Evolutionary conservation across 2,329 filamentous ascomycete genomes (phyloP).

Genomic region (Pezicula radicicola): DNA sequence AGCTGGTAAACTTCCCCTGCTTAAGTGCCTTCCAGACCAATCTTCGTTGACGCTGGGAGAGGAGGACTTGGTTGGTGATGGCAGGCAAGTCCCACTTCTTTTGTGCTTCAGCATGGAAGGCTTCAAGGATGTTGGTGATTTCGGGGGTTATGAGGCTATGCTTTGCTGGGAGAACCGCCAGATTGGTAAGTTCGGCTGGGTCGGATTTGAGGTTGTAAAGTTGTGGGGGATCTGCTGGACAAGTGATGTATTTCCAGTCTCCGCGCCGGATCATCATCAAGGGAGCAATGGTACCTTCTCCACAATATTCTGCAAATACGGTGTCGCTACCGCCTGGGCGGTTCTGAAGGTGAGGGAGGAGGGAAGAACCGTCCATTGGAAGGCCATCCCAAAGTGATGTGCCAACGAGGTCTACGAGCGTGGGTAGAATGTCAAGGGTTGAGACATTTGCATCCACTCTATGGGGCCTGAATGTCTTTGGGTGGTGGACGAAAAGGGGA

Average conservation of each 20-base stretch:
- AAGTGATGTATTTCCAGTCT: conserved; percentile 87
- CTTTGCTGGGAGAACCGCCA: conserved; percentile 34
- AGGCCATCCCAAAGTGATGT: conserved; percentile 65
- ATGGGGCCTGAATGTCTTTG: conserved; percentile 70
- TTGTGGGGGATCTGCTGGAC: conserved; percentile 78
- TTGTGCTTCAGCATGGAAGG: conserved; percentile 71
- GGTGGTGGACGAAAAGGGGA: conserved; percentile 81
- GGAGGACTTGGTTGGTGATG: conserved; percentile 72
- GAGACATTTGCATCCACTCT: conserved; percentile 82
- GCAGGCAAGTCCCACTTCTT: conserved; percentile 76
- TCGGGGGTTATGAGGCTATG: conserved; percentile 27
- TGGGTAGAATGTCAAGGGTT: conserved; percentile 86
- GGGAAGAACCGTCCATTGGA: conserved; percentile 82
- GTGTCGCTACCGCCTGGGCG: conserved; percentile 69
- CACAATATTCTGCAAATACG: conserved; percentile 93
- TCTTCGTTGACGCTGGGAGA: conserved; percentile 74
- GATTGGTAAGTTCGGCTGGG: conserved; percentile 34
- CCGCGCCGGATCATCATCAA: conserved; percentile 93
- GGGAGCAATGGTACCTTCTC: conserved; percentile 84
- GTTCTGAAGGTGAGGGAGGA: conserved; percentile 74
- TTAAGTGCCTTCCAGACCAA: conserved; percentile 79
- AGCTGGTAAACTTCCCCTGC: conserved; percentile 72
- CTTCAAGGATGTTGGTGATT: conserved; percentile 41
- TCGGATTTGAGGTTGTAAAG: conserved; percentile 78
- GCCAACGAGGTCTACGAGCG: conserved; percentile 79